Evolutionary conservation across 129 eudicot genomes (phyloP).

Genomic region (Flaveria ramosissima): DNA sequence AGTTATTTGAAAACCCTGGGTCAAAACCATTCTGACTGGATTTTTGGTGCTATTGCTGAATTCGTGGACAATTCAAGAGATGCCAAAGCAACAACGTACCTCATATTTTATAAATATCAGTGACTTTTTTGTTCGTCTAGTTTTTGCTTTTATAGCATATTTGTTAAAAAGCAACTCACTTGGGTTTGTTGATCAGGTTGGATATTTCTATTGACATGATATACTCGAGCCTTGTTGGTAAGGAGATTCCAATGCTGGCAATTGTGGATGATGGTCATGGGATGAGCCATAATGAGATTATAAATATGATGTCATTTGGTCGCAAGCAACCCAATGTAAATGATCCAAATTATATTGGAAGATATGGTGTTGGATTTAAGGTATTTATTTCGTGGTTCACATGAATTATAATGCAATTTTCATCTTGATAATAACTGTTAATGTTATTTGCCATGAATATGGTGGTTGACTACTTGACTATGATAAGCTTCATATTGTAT

Average conservation of each 20-base stretch:
- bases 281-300: slow-evolving; percentile 63
- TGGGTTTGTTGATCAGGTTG: slow-evolving; percentile 43
- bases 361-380: slow-evolving; percentile 83
- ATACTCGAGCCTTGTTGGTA: slow-evolving; percentile 42
- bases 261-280: slow-evolving; percentile 74
- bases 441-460: background rate
- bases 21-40: slow-evolving; percentile 80
- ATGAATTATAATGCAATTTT: background rate
- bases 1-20: slow-evolving; percentile 68
- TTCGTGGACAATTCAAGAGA: slow-evolving; percentile 78
- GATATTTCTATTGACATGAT: slow-evolving; percentile 50
- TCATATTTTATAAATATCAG: background rate
- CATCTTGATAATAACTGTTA: background rate
- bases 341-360: slow-evolving; percentile 59
- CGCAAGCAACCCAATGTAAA: slow-evolving; percentile 56
- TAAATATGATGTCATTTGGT: slow-evolving; percentile 68
- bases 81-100: slow-evolving; percentile 65
- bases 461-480: slow-evolving; percentile 2
- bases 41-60: slow-evolving; percentile 83
- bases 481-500: background rate
- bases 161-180: background rate
- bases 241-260: slow-evolving; percentile 69
- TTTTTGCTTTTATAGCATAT: background rate
- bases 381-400: slow-evolving; percentile 27
- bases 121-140: background rate